Evolutionary conservation across 2,329 filamentous ascomycete species (phyloP), one percentile per base, ranked within the genome.

Genomic region (Aspergillus felis): DNA sequence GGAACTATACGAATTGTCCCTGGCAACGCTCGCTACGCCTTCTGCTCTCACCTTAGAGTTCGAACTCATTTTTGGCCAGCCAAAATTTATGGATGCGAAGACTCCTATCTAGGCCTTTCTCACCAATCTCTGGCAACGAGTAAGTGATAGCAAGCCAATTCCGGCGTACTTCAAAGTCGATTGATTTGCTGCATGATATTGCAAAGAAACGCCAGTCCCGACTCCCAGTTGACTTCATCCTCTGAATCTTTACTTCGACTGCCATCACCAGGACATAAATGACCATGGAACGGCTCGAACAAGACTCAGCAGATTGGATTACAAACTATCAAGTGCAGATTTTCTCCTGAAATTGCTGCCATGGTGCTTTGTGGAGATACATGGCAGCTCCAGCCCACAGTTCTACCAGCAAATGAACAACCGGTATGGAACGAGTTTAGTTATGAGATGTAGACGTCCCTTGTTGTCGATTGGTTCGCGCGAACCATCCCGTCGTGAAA

Each of bases 71-170:
- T 29, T 29, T 29, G 9, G 28, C 28, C 28, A 9, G 28, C 3
- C 28, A 29, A 28, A 10, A 29, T 29, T 29, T 9, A 29, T 10
- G 28, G 28, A 29, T 10, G 28, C 9, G 28, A 10, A 3, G 24
- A 25, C 24, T 25, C 3, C 24, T 25, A 25, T 25, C 3, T 4
- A 25, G 24, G 24, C 24, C 24, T 25, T 25, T 2, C 24, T 25
- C 24, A 25, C 3, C 2, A 25, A 25, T 3, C 24, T 25, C 77
- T 2, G 93, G 90, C 22, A 97, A 82, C 60, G 90, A 96, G 76
- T 96, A 83, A 3, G 94, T 97, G 66, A 97, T 91, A 62, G 94
- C 94, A 44, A 99, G 86, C 94, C 94, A 99, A 80, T 99, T 99
- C 64, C 94, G 88, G 77, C 99, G 94, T 55, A 99, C 94, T 76